Conservation (phyloP, 306 rosid species). For the Clitoria ternatea region DNA sequence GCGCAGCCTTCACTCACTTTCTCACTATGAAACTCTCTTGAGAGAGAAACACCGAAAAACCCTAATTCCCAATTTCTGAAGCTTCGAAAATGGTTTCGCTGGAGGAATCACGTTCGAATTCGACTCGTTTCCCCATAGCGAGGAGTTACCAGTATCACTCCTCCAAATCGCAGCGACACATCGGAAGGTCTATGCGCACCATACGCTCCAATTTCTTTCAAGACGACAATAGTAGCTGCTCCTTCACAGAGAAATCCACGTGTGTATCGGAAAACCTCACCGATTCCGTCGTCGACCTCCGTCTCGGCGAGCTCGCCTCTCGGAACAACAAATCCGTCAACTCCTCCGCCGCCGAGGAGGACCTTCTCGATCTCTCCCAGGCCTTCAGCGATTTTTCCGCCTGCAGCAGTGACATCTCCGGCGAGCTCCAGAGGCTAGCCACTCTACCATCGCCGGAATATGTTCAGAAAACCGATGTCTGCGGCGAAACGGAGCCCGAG, state of each 20-base stretch:
- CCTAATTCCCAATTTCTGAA: background rate
- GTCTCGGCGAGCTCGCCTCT: conserved; percentile 80
- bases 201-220: conserved; percentile 69
- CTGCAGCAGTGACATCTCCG: conserved; percentile 91
- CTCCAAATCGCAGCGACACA: conserved; percentile 49
- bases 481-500: background rate
- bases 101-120: conserved; percentile 59
- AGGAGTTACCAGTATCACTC: conserved; percentile 47
- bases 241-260: conserved; percentile 44
- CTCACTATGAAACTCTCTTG: conserved; percentile 28
- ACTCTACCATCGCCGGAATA: conserved; percentile 56
- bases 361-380: conserved; percentile 75
- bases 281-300: conserved; percentile 82
- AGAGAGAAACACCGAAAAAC: background rate
- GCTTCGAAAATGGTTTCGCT: conserved; percentile 70
- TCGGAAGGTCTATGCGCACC: conserved; percentile 91
- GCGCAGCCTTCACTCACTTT: conserved; percentile 16
- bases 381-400: conserved; percentile 87
- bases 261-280: conserved; percentile 66
- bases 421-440: conserved; percentile 85
- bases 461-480: conserved; percentile 16
- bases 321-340: conserved; percentile 41
- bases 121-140: conserved; percentile 53
- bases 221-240: conserved; percentile 41
- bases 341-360: conserved; percentile 44